Percentiles rank a stretch among this genome's conserved stretches.
These are phyloP conservation scores for Aquilaria yunnanensis DNA, from an alignment of 345 rosid species.

Conservation along the genomic window DNA sequence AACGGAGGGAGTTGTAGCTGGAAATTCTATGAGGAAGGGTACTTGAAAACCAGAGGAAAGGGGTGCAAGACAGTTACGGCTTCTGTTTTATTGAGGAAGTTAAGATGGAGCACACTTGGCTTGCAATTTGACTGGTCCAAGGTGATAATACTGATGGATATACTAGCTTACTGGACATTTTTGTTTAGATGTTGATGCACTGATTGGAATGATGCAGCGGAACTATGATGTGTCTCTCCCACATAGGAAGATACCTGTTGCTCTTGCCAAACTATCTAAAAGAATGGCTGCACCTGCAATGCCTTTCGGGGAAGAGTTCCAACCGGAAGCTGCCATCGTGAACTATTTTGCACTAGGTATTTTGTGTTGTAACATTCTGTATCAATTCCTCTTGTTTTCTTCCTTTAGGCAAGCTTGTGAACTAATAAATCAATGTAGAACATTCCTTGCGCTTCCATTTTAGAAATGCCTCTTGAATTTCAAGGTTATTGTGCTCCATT, in stretches of 20 bases:
- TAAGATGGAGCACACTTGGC: constrained; percentile 94
- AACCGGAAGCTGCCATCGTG: constrained; percentile 87
- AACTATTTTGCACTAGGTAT: constrained; percentile 83
- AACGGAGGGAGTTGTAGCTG: constrained; percentile 32
- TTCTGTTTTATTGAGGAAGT: constrained; percentile 53
- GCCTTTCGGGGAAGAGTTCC: constrained; percentile 87
- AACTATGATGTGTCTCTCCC: constrained; percentile 77
- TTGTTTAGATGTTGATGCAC: no score
- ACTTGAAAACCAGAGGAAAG: constrained; percentile 23
- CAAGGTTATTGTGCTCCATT: no score
- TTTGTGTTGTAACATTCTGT: background rate
- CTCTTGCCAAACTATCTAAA: constrained; percentile 67
- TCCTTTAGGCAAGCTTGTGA: background rate
- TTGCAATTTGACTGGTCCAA: constrained; percentile 95
- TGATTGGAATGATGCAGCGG: constrained; percentile 35
- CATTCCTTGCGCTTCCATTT: no score
- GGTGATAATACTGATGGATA: constrained; percentile 20
- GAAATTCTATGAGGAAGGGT: constrained; percentile 46
- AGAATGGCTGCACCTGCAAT: constrained; percentile 70
- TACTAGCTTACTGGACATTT: no score
- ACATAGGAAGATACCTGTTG: constrained; percentile 77
- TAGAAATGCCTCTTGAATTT: no score
- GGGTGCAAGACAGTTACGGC: constrained; percentile 40
- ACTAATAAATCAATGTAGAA: no score
- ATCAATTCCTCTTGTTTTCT: background rate